Base-by-base conservation (phyloP, 2,329 filamentous ascomycete species). In the Fusarium luffae region DNA sequence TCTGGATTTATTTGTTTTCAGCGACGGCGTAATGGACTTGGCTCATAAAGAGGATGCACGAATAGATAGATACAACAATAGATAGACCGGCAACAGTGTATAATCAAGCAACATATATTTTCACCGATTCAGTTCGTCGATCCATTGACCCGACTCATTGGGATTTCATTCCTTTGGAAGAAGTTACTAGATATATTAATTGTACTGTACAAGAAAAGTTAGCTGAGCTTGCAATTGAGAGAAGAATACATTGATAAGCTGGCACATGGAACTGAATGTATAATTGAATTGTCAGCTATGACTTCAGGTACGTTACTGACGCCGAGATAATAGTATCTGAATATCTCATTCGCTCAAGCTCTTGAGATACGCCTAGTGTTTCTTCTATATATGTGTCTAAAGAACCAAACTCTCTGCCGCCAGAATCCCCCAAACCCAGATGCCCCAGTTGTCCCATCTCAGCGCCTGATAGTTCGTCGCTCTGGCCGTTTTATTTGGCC, bases 331-430 rank as follows among this genome's bases (percentile, higher is more conserved):
- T n/a, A 37, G 10, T 57, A 21, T 54, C 54, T 41, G 34, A 60
- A 18, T 60, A 46, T 19, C 32, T 37, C 40, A 12, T 34, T 50
- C 13, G 49, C 41, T 41, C 50, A 37, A 46, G 41, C 18, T 42
- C 27, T 42, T 40, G 25, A 23, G 50, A 59, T 44, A 54, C 28
- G 40, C 46, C 16, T 44, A 47, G 34, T 40, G 50, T 52, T 59
- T 65, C 50, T 62, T 74, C 64, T 72, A 70, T 74, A 72, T 74
- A 65, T 68, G 58, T 34, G 47, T 58, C 69, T 52, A 63, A 55
- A 52, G 58, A 28, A 62, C 64, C 65, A 51, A 66, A 51, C 60
- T 58, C 48, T 69, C 59, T 63, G 61, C 69, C 62, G 44, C 67
- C 63, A 41, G 68, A 54, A 60, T 47, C 63, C 52, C 61, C 50